These are phyloP conservation scores for Coemansia guatemalensis DNA, from an alignment of 192 early-diverging fungal species.

Conservation along the genomic window DNA sequence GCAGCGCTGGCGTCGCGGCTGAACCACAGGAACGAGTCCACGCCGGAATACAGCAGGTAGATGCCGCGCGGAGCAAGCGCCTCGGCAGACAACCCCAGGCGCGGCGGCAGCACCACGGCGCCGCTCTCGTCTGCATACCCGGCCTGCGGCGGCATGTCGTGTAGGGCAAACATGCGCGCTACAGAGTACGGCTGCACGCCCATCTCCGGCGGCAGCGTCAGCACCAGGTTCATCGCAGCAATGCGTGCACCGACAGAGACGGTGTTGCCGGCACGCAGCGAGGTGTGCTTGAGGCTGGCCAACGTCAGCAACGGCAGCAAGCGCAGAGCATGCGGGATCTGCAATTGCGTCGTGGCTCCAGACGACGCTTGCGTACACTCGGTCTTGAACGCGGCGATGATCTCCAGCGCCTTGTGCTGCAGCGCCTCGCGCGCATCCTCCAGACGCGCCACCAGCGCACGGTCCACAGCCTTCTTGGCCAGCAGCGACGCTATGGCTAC, in stretches of 20 bases:
- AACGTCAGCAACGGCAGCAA: slow-evolving; percentile 81
- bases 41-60: slow-evolving; percentile 83
- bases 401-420: slow-evolving; percentile 80
- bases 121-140: slow-evolving; percentile 49
- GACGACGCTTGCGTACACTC: slow-evolving; percentile 67
- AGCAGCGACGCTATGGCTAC: slow-evolving; percentile 77
- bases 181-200: slow-evolving; percentile 66
- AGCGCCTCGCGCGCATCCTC: slow-evolving; percentile 95
- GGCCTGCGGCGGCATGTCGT: slow-evolving; percentile 69
- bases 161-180: slow-evolving; percentile 82
- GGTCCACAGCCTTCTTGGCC: slow-evolving; percentile 90
- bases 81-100: slow-evolving; percentile 80
- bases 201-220: slow-evolving; percentile 80
- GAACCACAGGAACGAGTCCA: slow-evolving; percentile 88
- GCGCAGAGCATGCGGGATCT: slow-evolving; percentile 82
- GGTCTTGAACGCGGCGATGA: slow-evolving; percentile 88
- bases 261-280: slow-evolving; percentile 61
- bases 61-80: slow-evolving; percentile 80
- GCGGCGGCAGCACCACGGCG: slow-evolving; percentile 72
- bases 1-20: slow-evolving; percentile 77
- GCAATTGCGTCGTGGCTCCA: slow-evolving; percentile 76
- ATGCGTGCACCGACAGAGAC: slow-evolving; percentile 82
- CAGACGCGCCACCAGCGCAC: slow-evolving; percentile 78
- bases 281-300: slow-evolving; percentile 78
- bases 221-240: slow-evolving; percentile 74